phyloP scores from a whole-genome alignment of 1,284 basidiomycete genomes.

The Puccinia novopanici region DNA sequence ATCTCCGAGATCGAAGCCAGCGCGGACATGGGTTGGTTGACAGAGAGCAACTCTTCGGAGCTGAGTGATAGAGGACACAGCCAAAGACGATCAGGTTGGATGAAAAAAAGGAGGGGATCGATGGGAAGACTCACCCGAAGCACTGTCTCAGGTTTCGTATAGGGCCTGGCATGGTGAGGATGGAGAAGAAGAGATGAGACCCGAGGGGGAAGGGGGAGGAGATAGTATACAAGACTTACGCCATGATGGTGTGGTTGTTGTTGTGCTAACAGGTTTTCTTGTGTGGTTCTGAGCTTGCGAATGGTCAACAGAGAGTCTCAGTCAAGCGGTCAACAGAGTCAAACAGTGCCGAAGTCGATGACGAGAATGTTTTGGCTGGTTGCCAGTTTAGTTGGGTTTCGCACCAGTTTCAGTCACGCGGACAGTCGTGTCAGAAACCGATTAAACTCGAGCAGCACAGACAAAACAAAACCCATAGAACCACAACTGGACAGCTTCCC shows the following conservation, averaged over 20 bases:
- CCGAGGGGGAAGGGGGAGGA: not conserved
- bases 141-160: conserved; percentile 85
- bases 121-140: conserved; percentile 64
- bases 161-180: conserved; percentile 62
- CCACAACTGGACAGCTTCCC: not conserved
- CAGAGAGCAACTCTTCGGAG: conserved; percentile 85
- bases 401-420: not conserved
- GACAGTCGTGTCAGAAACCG: not conserved
- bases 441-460: not conserved
- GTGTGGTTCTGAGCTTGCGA: not conserved
- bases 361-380: not conserved
- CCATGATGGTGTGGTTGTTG: conserved; percentile 8
- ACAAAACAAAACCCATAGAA: not conserved
- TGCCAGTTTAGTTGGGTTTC: not conserved
- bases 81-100: conserved; percentile 24
- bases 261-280: not conserved
- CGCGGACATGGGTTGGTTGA: conserved; percentile 83
- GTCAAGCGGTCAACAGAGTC: too few relatives aligned
- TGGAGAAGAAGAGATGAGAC: not conserved
- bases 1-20: conserved; percentile 86
- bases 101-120: not conserved
- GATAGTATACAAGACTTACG: conserved; percentile 4
- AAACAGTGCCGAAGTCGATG: not conserved
- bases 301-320: not conserved
- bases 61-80: conserved; percentile 48